Base-by-base conservation (phyloP, 1,284 basidiomycete species). In the Meripilus lineatus region DNA sequence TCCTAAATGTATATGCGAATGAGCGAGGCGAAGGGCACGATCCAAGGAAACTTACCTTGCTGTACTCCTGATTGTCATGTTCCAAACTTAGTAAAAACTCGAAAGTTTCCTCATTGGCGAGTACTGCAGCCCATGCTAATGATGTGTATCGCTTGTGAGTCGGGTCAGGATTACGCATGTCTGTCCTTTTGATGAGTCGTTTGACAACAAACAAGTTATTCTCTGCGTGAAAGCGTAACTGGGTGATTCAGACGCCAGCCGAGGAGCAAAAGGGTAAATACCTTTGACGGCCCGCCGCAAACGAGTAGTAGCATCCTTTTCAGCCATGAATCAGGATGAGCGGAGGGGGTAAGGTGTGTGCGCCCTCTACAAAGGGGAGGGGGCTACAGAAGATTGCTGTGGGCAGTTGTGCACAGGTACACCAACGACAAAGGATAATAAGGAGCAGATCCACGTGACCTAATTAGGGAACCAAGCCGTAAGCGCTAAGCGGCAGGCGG, bases 161-260 rank as follows among this genome's bases (percentile, higher is more conserved):
- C 13, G 84, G 74, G 65, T 96, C 93, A 6, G 89, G 80, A 67
- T 95, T 95, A 22, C 93, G 79, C 71, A 94, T 80, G 59, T 94
- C 90, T 22, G 85, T 89, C 57, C 81, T 70, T 61, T 82, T 81
- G 53, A 87, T 72, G 54, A 91, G 80, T 36, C 91, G 77, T 66
- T 82, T 84, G 58, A 94, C 88, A 50, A 93, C 79, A 53, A 92
- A 84, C 50, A 94, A 79, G 66, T 93, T 93, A 69, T 94, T 93
- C 69, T 93, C 92, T 94, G 60, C 32, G 47, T 34, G 35, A 53
- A 25, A 48, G 43, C 4, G 39, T n/a, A n/a, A n/a, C 11, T 20
- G 38, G 48, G 39, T 40, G 45, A 32, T 43, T 40, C 37, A 40
- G 24, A 13, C 17, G 6, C n/a, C n/a, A n/a, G n/a, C n/a, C 48